Evolutionary conservation across 352 stramenopile species (phyloP), one percentile per base, ranked within the genome.

Genomic region (Phytophthora agathidicida): DNA sequence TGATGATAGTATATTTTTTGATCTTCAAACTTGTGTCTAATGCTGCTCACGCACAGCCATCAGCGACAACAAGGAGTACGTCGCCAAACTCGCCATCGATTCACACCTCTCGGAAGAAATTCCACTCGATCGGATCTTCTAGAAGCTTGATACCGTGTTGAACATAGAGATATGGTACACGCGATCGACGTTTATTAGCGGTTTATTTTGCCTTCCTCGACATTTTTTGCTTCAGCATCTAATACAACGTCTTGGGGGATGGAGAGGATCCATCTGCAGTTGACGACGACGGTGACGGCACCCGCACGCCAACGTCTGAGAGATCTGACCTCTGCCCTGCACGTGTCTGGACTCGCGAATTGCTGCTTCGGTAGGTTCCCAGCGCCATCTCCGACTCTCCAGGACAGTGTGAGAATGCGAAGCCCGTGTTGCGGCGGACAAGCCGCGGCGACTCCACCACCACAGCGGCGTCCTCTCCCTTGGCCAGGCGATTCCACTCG

Each of bases 401-500:
- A 26, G 86, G 77, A 32, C 53, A 88, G 43, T 94, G 76, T 31
- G 87, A 96, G 65, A 94, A 96, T 3, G 87, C 87, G 68, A 96
- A 96, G 27, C 87, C 87, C 11, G 87, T 94, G 49, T 92, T 91
- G 33, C 76, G 78, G n/a, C 87, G 87, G 38, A 96, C 80, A 14
- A 96, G 76, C 0, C 86, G 77, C 2, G 86, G 84, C 1, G 83
- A 89, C 14, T 94, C 77, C 57, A 84, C 53, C 9, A 79, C 50
- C 28, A 80, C 62, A 1, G 74, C 71, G 0, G 79, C 66, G 26
- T 93, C 83, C 53, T 92, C 81, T 16, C 73, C 68, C 65, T 93
- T 93, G n/a, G 83, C 80, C 61, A 94, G 31, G 32, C 83, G 83
- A 61, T 96, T 96, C 88, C 88, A 96, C 63, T 96, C 88, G 16